Evolutionary conservation across 176 grass and related monocot species (phyloP), one percentile per base, ranked within the genome.

Genomic region (Microstegium vimineum): DNA sequence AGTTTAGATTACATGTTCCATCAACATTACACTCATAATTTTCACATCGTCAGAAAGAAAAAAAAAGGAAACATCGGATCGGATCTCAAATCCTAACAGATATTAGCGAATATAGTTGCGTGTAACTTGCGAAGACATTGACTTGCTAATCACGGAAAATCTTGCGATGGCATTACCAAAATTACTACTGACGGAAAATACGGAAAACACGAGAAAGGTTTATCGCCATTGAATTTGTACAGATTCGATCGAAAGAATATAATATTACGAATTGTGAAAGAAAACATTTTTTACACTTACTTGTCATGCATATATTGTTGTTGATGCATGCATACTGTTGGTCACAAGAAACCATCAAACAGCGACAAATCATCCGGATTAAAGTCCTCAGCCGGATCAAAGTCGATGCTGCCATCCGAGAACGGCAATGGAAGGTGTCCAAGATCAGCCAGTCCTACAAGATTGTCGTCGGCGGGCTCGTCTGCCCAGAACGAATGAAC

Each of bases 351-450:
- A 0, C 46, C 45, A 64, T 73, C 62, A 57, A 73, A 57, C 10
- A 88, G 27, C 6, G 27, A 66, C 18, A 66, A 47, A 79, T 79
- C 40, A n/a, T n/a, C n/a, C n/a, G n/a, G n/a, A n/a, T n/a, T n/a
- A n/a, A n/a, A n/a, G n/a, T n/a, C n/a, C n/a, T n/a, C n/a, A 2
- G 4, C 59, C 40, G 10, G 47, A 25, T 32, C 10, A 7, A 83
- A 33, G 43, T 78, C 80, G 34, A 78, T 4, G 27, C 20, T 33
- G 32, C 34, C 66, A 16, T 57, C 66, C 6, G 77, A 64, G 27
- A 54, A 46, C 1, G 86, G 75, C 69, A 84, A 37, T 15, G 75
- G 81, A 7, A 88, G 75, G 51, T 81, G 20, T 0, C 23, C 33
- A 15, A 81, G 77, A 75, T 89, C 75, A 4, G 69, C 16, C 0